Base-by-base conservation (phyloP, 805 yeast species). In the Lipomyces yamadae region DNA sequence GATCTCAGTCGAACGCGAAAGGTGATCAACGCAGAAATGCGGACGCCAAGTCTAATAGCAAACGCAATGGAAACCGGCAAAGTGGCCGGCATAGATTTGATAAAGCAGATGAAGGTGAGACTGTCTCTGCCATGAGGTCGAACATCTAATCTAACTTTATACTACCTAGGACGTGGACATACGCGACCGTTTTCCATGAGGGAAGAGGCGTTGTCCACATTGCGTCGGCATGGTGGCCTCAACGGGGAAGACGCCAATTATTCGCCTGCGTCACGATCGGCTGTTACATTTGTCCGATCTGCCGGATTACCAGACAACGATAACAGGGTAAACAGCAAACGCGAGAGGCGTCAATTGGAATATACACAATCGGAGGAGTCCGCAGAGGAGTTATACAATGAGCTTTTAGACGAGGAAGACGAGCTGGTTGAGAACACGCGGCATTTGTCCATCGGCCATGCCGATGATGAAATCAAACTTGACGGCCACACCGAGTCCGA, bases 371-470 rank as follows among this genome's bases (percentile, higher is more conserved):
- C 6, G 48, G 57, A 61, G 3, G 64, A 39, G 18, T 53, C 56
- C 3, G 56, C 50, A 45, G 54, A 60, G 29, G 61, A 37, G 24
- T 45, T 68, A 4, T 65, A 69, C 48, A 56, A 68, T 15, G 58
- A 64, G 42, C 15, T 65, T n/a, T 60, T 68, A 10, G 62, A 69
- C 48, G 72, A 68, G 29, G 72, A 69, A 53, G 68, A 67, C 48
- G 62, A 67, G 30, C 58, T 68, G 3, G 70, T 68, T 5, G 54
- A 57, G 32, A 33, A 60, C 6, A 61, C 66, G 11, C 63, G 62
- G 11, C 62, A 63, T 4, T 48, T 66, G 42, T 18, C 60, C 15
- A 53, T 60, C n/a, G 55, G 37, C 32, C 60, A n/a, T 13, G n/a
- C 24, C 34, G 57, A 11, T 10, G 13, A 8, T 24, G 35, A 4